Conservation (phyloP, 2,329 filamentous ascomycete genomes). For the Parasarocladium wereldwijsianum region DNA sequence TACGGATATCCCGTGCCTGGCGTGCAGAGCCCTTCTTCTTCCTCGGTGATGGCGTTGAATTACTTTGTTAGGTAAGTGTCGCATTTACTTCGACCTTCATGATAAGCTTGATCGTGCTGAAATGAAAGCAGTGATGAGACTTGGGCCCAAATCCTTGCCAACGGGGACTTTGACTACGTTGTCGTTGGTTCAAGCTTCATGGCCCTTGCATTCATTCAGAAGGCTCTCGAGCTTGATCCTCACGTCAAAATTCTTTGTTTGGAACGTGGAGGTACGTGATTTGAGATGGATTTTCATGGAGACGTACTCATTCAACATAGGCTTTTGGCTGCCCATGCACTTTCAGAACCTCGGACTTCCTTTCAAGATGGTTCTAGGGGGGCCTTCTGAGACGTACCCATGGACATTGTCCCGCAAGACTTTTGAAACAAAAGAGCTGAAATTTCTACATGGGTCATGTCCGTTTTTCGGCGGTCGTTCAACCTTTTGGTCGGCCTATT, state of each 20-base stretch:
- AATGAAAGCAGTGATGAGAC: slow-evolving; percentile 1
- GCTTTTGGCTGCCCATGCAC: not conserved
- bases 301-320: not conserved
- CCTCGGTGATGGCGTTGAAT: slow-evolving; percentile 1
- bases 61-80: not conserved
- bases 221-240: slow-evolving; percentile 1
- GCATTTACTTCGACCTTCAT: not conserved
- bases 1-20: slow-evolving; percentile 1
- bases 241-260: not conserved
- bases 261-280: slow-evolving; percentile 1
- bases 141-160: slow-evolving; percentile 1
- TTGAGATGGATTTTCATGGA: not conserved
- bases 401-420: slow-evolving; percentile 1
- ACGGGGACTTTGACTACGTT: not conserved
- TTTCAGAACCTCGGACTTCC: not conserved
- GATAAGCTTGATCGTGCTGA: not conserved
- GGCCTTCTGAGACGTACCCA: slow-evolving; percentile 1
- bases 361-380: slow-evolving; percentile 1
- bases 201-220: slow-evolving; percentile 1
- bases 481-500: slow-evolving; percentile 6
- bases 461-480: slow-evolving; percentile 6
- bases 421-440: slow-evolving; percentile 2
- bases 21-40: not conserved
- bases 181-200: not conserved
- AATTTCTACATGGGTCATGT: slow-evolving; percentile 6